Base-by-base conservation (phyloP, 75 land plant species). In the Sequoiadendron giganteum region DNA sequence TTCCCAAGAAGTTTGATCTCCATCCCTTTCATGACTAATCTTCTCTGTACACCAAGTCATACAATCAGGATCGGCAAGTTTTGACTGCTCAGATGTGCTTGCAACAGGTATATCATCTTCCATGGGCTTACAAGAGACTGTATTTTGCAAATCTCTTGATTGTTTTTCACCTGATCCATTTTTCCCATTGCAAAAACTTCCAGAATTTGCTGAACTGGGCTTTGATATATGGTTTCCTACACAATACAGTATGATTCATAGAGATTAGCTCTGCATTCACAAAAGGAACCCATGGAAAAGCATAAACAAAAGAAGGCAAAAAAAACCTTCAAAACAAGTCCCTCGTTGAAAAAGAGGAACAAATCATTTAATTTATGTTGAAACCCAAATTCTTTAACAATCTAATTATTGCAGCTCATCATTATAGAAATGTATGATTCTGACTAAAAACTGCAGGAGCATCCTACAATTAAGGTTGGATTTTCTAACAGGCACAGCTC, bases 41-140 rank as follows among this genome's bases (percentile, higher is more conserved):
- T 73, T 73, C 84, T 82, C 84, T 45, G 30, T 82, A 28, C 25
- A 43, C 47, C 1, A 28, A 30, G 28, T 82, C n/a, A 45, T 48
- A 45, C 30, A 82, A 82, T 10, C 84, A 82, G 11, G 48, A 82
- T 45, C 32, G 2, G 47, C 25, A n/a, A 15, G 18, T 80, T 80
- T 19, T 80, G n/a, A 80, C 83, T 80, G 47, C 47, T 9, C 45
- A 42, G 83, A 80, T 80, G 89, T 90, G 82, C 89, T 90, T 70
- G 91, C 89, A 88, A 88, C 30, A 75, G 90, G 70, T 34, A 68
- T 85, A 34, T 90, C 89, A 47, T 55, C 86, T 70, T 90, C 91
- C 89, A 5, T 79, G 43, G 83, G 39, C 42, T 42, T 1, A 80
- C n/a, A 18, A 80, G 39, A 8, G 1, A 32, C 8, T 10, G 77